Evolutionary conservation across 108 stramenopile genomes (phyloP).

Genomic region (Chaetoceros muelleri): DNA sequence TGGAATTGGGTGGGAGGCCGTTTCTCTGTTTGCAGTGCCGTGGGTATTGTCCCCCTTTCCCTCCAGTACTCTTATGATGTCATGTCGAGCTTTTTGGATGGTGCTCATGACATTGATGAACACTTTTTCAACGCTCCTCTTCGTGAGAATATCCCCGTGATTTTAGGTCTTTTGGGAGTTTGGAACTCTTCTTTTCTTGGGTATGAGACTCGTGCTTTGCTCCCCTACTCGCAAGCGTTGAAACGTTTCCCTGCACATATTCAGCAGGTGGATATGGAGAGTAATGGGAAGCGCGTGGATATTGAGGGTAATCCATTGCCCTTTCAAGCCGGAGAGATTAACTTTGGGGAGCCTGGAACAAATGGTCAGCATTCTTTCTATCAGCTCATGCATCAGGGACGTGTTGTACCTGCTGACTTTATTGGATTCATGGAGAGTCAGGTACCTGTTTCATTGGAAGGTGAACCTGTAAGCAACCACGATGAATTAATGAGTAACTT

Average conservation of each 20-base stretch:
- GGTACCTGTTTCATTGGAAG: constrained; percentile 42
- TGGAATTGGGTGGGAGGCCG: constrained; percentile 98
- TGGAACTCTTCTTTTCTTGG: constrained; percentile 99
- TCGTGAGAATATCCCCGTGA: constrained; percentile 90
- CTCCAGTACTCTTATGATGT: constrained; percentile 82
- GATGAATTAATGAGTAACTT: constrained; percentile 99
- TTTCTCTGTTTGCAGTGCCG: constrained; percentile 78
- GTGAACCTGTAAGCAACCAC: constrained; percentile 83
- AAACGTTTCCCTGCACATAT: constrained; percentile 91
- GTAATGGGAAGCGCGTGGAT: constrained; percentile 95
- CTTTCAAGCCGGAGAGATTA: constrained; percentile 70
- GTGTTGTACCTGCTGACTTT: constrained; percentile 92
- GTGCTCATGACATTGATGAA: constrained; percentile 96
- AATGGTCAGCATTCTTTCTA: constrained; percentile 95
- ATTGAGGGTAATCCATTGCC: constrained; percentile 63
- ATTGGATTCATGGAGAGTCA: constrained; percentile 90
- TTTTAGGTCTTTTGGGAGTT: constrained; percentile 93
- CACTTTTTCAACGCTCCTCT: constrained; percentile 94
- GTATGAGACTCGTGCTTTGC: constrained; percentile 78
- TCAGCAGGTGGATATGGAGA: constrained; percentile 98
- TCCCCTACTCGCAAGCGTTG: constrained; percentile 91
- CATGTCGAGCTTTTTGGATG: constrained; percentile 75
- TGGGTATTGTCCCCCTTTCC: constrained; percentile 81
- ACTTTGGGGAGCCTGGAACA: constrained; percentile 92
- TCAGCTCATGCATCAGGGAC: constrained; percentile 98